Evolutionary conservation across 1,139 yeast species (phyloP), one percentile per base, ranked within the genome.

Genomic region (Eremothecium cymbalariae): DNA sequence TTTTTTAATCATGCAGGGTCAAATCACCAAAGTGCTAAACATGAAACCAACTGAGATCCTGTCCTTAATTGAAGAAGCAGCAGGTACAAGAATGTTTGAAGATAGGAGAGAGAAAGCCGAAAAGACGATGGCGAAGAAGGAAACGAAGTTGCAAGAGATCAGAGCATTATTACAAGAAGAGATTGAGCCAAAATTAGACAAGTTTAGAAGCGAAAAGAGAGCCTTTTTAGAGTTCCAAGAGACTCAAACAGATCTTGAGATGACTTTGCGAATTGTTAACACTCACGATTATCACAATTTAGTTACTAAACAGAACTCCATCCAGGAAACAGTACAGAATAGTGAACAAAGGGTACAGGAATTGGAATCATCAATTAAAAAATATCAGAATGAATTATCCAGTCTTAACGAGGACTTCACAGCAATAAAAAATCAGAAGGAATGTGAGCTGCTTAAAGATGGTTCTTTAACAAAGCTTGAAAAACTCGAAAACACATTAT

Each of bases 1-100:
- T 59, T 93, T 93, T 59, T 68, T 93, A 50, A 93, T 93, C 52
- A 90, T 93, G 98, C 99, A 93, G 62, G 99, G 99, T 40, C 82
- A 85, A 53, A 93, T 93, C 60, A 93, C 98, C 22, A 90, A 93
- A 57, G 97, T 93, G 40, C 69, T 93, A 52, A 90, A 93, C 58
- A 90, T 90, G 98, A 86, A 84, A 51, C 94, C 98, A 1, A 63
- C 74, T 2, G 98, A 93, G 56, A 83, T 88, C 22, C 63, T 93
- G 47, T 78, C 95, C 3, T 68, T 90, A 47, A 86, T 93, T 41
- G 98, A 90, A 61, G 99, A 93, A 62, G 98, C 98, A 0, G 95
- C 98, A 1, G 98, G 99, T 6, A 93, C 98, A 0, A 74, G 94
- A 43, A 84, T 93, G 68, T 93, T 85, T 55, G 98, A 90, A 57